Evolutionary conservation across 495 filamentous ascomycete genomes (phyloP).

Genomic region (Tuber microsphaerosporum): DNA sequence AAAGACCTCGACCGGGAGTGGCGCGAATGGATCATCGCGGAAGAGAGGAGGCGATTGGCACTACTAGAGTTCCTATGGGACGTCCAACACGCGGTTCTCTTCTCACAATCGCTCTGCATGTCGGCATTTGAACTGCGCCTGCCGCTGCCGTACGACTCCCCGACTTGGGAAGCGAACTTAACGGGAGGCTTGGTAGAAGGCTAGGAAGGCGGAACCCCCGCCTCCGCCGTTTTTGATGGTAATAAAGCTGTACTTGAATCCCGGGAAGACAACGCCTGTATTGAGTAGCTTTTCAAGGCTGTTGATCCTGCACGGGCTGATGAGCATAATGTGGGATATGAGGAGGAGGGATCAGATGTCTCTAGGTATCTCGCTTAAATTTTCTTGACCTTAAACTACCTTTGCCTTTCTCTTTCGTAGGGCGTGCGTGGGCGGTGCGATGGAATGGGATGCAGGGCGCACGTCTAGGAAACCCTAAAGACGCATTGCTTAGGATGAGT

Average conservation of each 20-base stretch:
- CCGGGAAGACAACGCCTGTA: conserved; percentile 38
- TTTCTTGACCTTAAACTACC: conserved; percentile 12
- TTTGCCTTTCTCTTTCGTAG: conserved; percentile 42
- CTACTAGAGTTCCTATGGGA: conserved; percentile 58
- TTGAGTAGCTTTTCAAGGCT: conserved; percentile 49
- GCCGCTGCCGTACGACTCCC: conserved; percentile 47
- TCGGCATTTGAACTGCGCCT: conserved; percentile 53
- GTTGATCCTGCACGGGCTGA: conserved; percentile 51
- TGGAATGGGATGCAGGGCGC: neutral
- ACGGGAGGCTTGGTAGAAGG: conserved; percentile 46
- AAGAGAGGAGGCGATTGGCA: conserved; percentile 52
- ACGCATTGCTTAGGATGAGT: no score
- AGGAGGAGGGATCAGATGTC: conserved; percentile 53
- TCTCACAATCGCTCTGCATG: conserved; percentile 56
- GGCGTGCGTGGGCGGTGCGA: conserved; percentile 8
- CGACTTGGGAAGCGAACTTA: conserved; percentile 50
- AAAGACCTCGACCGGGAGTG: conserved; percentile 45
- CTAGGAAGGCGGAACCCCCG: conserved; percentile 39
- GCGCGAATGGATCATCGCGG: conserved; percentile 48
- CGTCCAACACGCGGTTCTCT: conserved; percentile 52
- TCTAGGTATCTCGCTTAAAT: conserved; percentile 22
- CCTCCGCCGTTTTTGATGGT: conserved; percentile 47
- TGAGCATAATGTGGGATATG: conserved; percentile 54
- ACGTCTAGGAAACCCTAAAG: neutral
- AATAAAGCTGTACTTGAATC: conserved; percentile 51